A percentile compares a stretch with the other conserved stretches of the same genome.
These are phyloP conservation scores for Trichopus zeylanicus DNA, from an alignment of 116 monocot species.

Conservation along the genomic window DNA sequence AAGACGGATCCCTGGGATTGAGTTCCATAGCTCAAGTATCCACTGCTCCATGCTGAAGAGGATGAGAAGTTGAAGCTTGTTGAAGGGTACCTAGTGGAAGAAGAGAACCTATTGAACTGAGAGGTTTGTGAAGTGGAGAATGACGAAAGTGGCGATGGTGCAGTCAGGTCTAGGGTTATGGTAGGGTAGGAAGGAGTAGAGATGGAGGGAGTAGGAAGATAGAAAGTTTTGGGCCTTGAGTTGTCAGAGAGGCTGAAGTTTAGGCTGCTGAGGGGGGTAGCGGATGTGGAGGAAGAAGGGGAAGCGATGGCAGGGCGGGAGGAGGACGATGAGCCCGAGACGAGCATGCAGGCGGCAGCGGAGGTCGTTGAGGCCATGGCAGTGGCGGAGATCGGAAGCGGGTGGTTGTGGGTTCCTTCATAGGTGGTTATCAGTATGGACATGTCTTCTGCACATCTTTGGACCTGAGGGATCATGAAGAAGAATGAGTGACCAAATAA, in stretches of 20 bases:
- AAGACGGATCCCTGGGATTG: conserved; percentile 13
- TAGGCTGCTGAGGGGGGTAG: conserved; percentile 12
- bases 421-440: conserved; percentile 79
- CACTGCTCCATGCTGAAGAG: conserved; percentile 8
- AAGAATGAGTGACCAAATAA: no score
- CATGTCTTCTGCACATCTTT: conserved; percentile 65
- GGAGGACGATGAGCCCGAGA: conserved; percentile 1
- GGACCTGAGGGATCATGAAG: conserved; percentile 39
- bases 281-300: neutral
- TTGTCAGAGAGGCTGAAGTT: conserved; percentile 24
- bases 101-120: conserved; percentile 18
- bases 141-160: conserved; percentile 22
- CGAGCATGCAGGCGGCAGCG: conserved; percentile 5
- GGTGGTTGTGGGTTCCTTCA: conserved; percentile 84
- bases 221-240: conserved; percentile 17
- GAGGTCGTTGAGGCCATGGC: conserved; percentile 4
- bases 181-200: conserved; percentile 65
- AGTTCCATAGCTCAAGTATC: conserved; percentile 19
- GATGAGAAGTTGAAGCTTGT: conserved; percentile 40
- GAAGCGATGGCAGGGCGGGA: neutral
- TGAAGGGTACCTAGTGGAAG: conserved; percentile 17
- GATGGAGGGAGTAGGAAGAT: conserved; percentile 39
- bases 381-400: conserved; percentile 24
- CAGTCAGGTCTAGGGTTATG: conserved; percentile 78
- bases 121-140: conserved; percentile 7